Evolutionary conservation across 164 flowering plant genomes (phyloP), one percentile per base, ranked within the genome.

Genomic region (Warburgia ugandensis): DNA sequence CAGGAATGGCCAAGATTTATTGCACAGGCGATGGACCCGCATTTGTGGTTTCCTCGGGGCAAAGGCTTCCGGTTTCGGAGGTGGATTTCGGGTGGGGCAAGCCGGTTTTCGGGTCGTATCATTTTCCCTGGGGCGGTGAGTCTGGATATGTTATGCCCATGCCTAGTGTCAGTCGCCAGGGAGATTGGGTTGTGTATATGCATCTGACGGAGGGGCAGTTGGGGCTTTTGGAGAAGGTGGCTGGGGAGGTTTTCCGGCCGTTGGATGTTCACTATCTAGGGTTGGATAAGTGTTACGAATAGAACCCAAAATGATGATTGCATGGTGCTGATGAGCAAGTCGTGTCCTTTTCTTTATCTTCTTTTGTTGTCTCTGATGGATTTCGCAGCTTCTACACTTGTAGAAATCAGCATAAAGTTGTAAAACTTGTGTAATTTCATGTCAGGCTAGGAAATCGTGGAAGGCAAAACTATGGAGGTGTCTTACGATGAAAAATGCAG

Each of bases 141-240:
- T 39, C 69, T 0, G 71, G 74, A n/a, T 69, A 61, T 20, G 77
- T 73, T 45, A 69, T 73, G 77, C 74, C 74, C 1, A 66, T 70
- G 68, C 72, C 72, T 31, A 73, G 68, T 32, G 58, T 59, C 1
- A 37, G 30, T 1, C 41, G 37, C 35, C 29, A 55, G 2, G 62
- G 81, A 48, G 65, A 73, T 14, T 72, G 83, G 53, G 80, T 78
- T 13, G 78, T 81, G 33, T 72, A 81, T 45, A 52, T 81, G 5
- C 72, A 70, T 28, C 28, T 57, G 36, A 2, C 19, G 9, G 37
- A 43, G 13, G 41, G 52, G 16, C 57, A 50, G 32, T 16, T 62
- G 51, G 33, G 45, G 17, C n/a, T 36, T 11, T 9, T 55, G 21
- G 66, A 62, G 55, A 27, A 29, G 9, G 57, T 29, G 35, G 33